Percentiles rank a stretch among this genome's conserved stretches.
Conservation (phyloP, 768 basidiomycete species). For the Hericium erinaceus region DNA sequence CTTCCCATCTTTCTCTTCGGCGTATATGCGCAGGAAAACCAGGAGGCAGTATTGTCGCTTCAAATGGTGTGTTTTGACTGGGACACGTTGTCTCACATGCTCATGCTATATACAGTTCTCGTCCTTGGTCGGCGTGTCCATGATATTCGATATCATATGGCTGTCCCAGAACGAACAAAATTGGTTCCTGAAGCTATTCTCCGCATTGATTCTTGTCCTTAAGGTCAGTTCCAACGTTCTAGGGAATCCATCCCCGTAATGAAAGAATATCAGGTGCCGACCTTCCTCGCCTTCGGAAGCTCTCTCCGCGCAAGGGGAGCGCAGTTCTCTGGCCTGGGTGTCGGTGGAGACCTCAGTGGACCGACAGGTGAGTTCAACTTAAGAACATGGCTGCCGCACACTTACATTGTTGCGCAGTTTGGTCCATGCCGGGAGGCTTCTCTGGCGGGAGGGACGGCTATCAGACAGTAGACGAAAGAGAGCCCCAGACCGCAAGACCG, state of each 20-base stretch:
- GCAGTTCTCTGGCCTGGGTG: conserved; percentile 23
- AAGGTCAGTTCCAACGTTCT: conserved; percentile 22
- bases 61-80: conserved; percentile 39
- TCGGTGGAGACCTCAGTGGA: conserved; percentile 25
- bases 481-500: conserved; percentile 16
- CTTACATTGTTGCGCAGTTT: conserved; percentile 20
- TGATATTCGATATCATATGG: conserved; percentile 66
- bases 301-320: conserved; percentile 28
- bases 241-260: background rate
- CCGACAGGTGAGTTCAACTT: conserved; percentile 22
- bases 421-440: conserved; percentile 37
- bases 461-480: conserved; percentile 26
- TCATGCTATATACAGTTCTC: conserved; percentile 51
- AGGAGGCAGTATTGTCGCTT: conserved; percentile 54
- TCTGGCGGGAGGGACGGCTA: conserved; percentile 26
- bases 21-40: conserved; percentile 57
- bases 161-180: conserved; percentile 45
- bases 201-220: conserved; percentile 27
- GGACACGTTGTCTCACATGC: background rate
- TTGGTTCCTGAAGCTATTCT: conserved; percentile 46
- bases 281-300: conserved; percentile 24
- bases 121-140: conserved; percentile 49
- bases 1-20: conserved; percentile 80
- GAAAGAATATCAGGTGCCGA: conserved; percentile 22
- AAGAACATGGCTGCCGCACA: background rate